A percentile compares a stretch with the other conserved stretches of the same genome.
phyloP scores from a whole-genome alignment of 768 basidiomycete species.

The Postia placenta region DNA sequence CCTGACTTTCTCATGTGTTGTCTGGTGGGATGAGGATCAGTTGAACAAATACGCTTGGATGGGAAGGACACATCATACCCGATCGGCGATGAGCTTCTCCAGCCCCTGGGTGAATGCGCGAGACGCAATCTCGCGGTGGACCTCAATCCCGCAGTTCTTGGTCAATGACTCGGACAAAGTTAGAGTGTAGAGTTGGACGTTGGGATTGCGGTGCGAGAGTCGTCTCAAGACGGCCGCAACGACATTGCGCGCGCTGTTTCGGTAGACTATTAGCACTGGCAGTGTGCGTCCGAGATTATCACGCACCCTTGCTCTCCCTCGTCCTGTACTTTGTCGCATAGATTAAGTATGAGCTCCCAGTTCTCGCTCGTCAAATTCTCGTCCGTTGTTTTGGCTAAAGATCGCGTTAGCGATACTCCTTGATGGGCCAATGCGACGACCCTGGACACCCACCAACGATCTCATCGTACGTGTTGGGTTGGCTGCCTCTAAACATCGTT shows the following conservation, averaged over 20 bases:
- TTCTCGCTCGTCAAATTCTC: slow-evolving; percentile 93
- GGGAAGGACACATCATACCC: slow-evolving; percentile 39
- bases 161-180: slow-evolving; percentile 82
- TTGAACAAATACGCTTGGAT: not conserved
- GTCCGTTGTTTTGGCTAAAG: slow-evolving; percentile 88
- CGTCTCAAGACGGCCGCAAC: slow-evolving; percentile 85
- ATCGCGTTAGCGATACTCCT: slow-evolving; percentile 3
- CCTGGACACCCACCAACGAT: slow-evolving; percentile 68
- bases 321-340: slow-evolving; percentile 95
- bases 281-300: not conserved
- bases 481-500: slow-evolving; percentile 73
- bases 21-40: slow-evolving; percentile 40
- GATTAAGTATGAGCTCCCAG: slow-evolving; percentile 89
- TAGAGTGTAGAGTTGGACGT: slow-evolving; percentile 92
- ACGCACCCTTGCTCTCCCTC: slow-evolving; percentile 82
- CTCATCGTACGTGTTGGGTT: slow-evolving; percentile 81
- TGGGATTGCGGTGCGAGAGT: slow-evolving; percentile 88
- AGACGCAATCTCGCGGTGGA: slow-evolving; percentile 84
- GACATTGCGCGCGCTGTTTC: slow-evolving; percentile 79
- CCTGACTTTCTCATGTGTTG: slow-evolving; percentile 88
- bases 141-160: slow-evolving; percentile 80
- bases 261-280: not conserved
- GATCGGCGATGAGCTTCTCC: slow-evolving; percentile 82
- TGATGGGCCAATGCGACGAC: slow-evolving; percentile 34
- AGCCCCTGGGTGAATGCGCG: slow-evolving; percentile 87